A percentile compares a stretch with the other conserved stretches of the same genome.
These are phyloP conservation scores for Paecilomyces formosus DNA, from an alignment of 2,329 filamentous ascomycete species.

Conservation along the genomic window DNA sequence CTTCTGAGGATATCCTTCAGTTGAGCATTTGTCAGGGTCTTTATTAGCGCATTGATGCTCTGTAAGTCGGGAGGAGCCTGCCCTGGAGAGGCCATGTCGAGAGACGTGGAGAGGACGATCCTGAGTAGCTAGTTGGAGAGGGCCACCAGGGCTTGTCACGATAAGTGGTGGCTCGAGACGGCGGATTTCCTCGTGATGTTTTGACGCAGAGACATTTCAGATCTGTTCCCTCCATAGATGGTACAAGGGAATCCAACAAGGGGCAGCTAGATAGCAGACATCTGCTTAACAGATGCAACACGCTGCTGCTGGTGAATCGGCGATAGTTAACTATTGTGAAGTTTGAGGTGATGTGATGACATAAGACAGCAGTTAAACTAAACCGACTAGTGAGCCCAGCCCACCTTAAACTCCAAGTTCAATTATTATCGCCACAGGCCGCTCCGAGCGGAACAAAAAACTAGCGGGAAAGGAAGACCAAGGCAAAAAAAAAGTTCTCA, in stretches of 20 bases:
- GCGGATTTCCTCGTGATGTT: constrained; percentile 10
- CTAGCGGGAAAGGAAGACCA: neutral
- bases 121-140: neutral
- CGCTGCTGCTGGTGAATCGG: neutral
- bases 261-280: neutral
- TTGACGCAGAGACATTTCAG: constrained; percentile 1
- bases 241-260: neutral
- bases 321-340: neutral
- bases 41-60: constrained; percentile 39
- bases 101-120: neutral
- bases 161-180: constrained; percentile 14
- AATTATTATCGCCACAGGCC: neutral
- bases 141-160: constrained; percentile 8
- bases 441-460: neutral
- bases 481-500: neutral
- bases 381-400: neutral
- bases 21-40: constrained; percentile 55
- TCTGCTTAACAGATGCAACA: neutral
- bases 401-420: neutral
- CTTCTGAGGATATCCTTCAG: constrained; percentile 69
- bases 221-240: neutral
- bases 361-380: neutral
- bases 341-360: constrained; percentile 3
- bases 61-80: constrained; percentile 35
- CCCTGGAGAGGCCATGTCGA: constrained; percentile 30